phyloP scores from a whole-genome alignment of 768 basidiomycete species.

The Lyophyllum atratum region DNA sequence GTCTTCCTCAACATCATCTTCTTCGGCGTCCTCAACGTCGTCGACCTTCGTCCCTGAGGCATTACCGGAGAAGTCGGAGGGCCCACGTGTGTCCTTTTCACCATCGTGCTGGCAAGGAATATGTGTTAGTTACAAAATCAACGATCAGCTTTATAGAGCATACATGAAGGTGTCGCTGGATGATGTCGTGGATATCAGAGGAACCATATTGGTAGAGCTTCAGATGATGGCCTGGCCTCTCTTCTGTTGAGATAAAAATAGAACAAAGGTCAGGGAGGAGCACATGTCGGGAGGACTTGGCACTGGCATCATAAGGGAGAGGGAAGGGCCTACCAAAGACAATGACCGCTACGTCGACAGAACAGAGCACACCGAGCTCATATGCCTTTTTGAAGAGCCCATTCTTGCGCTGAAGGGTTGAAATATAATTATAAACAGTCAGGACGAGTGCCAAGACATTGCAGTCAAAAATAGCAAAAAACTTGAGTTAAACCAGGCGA shows the following conservation, averaged over 20 bases:
- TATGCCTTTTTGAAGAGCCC: constrained; percentile 92
- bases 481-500: constrained; percentile 26
- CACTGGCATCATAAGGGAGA: constrained; percentile 5
- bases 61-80: constrained; percentile 46
- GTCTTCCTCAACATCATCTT: constrained; percentile 36
- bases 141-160: constrained; percentile 7
- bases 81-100: constrained; percentile 48
- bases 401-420: constrained; percentile 69
- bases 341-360: constrained; percentile 86
- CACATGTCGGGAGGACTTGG: not conserved
- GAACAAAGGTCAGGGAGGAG: constrained; percentile 27
- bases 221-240: constrained; percentile 74
- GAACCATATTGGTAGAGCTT: constrained; percentile 87
- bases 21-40: constrained; percentile 40
- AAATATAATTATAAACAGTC: constrained; percentile 33
- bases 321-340: constrained; percentile 56
- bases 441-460: constrained; percentile 42
- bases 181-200: constrained; percentile 64
- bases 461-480: constrained; percentile 64
- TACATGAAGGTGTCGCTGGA: constrained; percentile 63
- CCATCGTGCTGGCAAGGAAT: constrained; percentile 44
- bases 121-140: constrained; percentile 2
- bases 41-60: constrained; percentile 30
- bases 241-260: constrained; percentile 60
- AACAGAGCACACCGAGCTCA: constrained; percentile 88